Evolutionary conservation across 805 yeast genomes (phyloP).

Genomic region (Starmerella roubikii): DNA sequence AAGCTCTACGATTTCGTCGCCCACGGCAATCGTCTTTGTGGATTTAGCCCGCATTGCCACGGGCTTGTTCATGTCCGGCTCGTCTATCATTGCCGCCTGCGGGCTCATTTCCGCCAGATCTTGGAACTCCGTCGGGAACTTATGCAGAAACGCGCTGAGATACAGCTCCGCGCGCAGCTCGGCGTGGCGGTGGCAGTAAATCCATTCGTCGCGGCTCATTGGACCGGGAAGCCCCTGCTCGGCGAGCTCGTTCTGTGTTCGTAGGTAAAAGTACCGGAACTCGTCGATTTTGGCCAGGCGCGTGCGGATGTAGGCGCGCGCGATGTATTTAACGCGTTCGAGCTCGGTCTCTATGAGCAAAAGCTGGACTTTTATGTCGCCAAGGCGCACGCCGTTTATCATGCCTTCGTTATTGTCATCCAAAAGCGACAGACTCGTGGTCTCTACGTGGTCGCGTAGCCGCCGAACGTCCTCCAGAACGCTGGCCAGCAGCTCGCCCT

Average conservation of each 20-base stretch:
- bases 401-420: no score
- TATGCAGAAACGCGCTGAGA: conserved; percentile 48
- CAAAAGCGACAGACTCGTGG: conserved; percentile 64
- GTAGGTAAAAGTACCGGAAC: conserved; percentile 38
- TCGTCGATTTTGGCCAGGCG: conserved; percentile 60
- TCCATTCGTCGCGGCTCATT: conserved; percentile 16
- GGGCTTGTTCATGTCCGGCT: conserved; percentile 62
- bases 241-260: conserved; percentile 20
- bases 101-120: conserved; percentile 64
- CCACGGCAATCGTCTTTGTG: conserved; percentile 31
- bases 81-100: conserved; percentile 48
- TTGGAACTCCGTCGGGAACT: conserved; percentile 55
- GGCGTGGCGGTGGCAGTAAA: conserved; percentile 36
- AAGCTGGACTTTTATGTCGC: conserved; percentile 59
- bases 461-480: conserved; percentile 43
- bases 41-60: conserved; percentile 55
- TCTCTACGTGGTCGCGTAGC: conserved; percentile 67
- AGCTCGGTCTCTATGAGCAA: conserved; percentile 84
- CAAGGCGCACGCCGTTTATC: no score
- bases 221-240: not conserved
- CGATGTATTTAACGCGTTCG: conserved; percentile 68
- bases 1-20: conserved; percentile 38
- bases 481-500: conserved; percentile 43
- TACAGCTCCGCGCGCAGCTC: conserved; percentile 51
- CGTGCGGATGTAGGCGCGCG: conserved; percentile 70